These are phyloP conservation scores for Trifolium dubium DNA, from an alignment of 306 rosid genomes.

Conservation along the genomic window DNA sequence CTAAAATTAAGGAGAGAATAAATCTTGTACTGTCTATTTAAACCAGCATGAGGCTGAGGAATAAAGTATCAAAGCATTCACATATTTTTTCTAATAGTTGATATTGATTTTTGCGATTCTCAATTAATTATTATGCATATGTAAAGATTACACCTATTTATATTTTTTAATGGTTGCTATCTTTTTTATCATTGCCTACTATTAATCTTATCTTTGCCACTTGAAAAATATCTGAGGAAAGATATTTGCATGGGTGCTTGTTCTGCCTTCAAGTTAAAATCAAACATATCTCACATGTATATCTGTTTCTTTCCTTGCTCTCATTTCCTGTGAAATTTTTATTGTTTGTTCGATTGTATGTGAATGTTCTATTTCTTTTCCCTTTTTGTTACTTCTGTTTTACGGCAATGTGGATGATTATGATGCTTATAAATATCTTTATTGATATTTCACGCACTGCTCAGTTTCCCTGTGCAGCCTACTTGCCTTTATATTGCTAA, in stretches of 20 bases:
- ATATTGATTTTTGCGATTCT: conserved; percentile 13
- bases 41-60: no score
- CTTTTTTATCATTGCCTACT: background rate
- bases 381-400: background rate
- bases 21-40: no score
- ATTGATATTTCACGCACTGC: background rate
- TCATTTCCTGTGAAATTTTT: conserved; percentile 3
- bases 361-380: background rate
- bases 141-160: background rate
- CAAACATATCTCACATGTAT: background rate
- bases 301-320: background rate
- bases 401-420: conserved; percentile 19
- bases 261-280: conserved; percentile 26
- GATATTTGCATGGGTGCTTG: conserved; percentile 14
- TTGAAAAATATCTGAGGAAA: background rate
- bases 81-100: no score
- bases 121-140: conserved; percentile 18
- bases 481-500: background rate
- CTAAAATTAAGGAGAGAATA: no score
- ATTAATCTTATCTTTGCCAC: background rate
- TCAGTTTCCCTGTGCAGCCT: background rate
- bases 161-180: background rate
- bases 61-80: no score
- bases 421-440: conserved; percentile 3
- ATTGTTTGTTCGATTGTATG: conserved; percentile 7